phyloP scores from a whole-genome alignment of 192 early-diverging fungal genomes.

The Gaertneriomyces sp. region DNA sequence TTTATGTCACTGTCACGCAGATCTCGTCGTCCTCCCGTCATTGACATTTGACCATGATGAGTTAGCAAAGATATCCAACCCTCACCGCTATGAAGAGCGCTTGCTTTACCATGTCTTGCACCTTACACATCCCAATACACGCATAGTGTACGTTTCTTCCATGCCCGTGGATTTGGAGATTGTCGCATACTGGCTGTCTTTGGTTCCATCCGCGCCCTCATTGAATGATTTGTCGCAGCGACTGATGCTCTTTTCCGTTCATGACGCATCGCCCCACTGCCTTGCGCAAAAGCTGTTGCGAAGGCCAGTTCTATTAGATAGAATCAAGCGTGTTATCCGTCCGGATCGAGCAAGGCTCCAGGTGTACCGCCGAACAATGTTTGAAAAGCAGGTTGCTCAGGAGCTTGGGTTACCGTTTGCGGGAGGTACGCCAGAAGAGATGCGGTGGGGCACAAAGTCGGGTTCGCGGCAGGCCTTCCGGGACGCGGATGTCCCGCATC shows the following conservation, averaged over 20 bases:
- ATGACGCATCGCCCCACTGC: constrained; percentile 1
- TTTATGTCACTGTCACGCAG: neutral
- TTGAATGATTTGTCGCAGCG: neutral
- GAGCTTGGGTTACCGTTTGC: neutral
- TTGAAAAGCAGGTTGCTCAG: constrained; percentile 1
- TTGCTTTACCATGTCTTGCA: constrained; percentile 1
- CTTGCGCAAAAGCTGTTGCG: constrained; percentile 7
- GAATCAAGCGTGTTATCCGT: neutral
- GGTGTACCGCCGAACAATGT: constrained; percentile 7
- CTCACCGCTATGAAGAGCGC: neutral
- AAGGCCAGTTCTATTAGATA: neutral
- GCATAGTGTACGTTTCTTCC: neutral
- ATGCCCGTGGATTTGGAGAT: constrained; percentile 6
- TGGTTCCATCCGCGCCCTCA: constrained; percentile 1
- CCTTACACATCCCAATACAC: constrained; percentile 2
- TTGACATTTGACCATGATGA: constrained; percentile 1
- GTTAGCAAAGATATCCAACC: neutral
- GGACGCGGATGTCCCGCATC: neutral
- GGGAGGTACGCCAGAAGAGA: neutral
- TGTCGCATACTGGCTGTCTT: neutral
- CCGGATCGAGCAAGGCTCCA: neutral
- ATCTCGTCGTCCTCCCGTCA: constrained; percentile 1
- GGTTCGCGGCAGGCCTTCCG: constrained; percentile 5
- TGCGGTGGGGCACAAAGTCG: constrained; percentile 8
- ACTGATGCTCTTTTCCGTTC: neutral